A percentile compares a stretch with the other conserved stretches of the same genome.
Evolutionary conservation across 495 filamentous ascomycete genomes (phyloP).

Genomic region (Hypoxylon lienhwacheense): DNA sequence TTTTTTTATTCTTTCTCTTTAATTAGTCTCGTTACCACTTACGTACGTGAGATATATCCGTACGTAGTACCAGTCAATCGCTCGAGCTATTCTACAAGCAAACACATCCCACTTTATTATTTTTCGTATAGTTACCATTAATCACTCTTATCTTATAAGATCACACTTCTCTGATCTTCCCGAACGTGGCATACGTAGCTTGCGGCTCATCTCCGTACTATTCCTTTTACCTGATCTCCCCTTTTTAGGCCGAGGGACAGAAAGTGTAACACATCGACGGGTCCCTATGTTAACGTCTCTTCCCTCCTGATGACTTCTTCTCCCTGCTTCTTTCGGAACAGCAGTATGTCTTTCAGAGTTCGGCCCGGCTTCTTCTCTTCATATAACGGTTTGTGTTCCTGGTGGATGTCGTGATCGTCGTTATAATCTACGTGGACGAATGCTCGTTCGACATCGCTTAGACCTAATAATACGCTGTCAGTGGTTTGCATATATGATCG

Average conservation of each 20-base stretch:
- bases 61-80: too few species aligned
- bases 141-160: too few species aligned
- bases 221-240: neutral
- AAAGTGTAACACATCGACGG: neutral
- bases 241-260: neutral
- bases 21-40: too few species aligned
- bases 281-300: neutral
- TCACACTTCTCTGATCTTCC: too few species aligned
- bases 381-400: constrained; percentile 59
- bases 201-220: constrained; percentile 4
- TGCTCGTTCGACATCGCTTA: constrained; percentile 56
- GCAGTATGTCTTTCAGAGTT: constrained; percentile 44
- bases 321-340: constrained; percentile 43
- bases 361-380: constrained; percentile 40
- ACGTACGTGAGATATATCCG: too few species aligned
- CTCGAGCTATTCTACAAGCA: too few species aligned
- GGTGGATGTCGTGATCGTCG: constrained; percentile 49
- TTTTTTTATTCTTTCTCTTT: too few species aligned
- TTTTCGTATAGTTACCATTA: too few species aligned
- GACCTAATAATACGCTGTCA: constrained; percentile 30
- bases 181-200: too few species aligned
- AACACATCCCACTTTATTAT: too few species aligned
- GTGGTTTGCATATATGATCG: neutral
- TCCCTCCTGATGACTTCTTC: constrained; percentile 19
- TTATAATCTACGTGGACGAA: constrained; percentile 63